Evolutionary conservation across 2,329 filamentous ascomycete species (phyloP), one percentile per base, ranked within the genome.

Genomic region (Alternaria hordeiaustralica): DNA sequence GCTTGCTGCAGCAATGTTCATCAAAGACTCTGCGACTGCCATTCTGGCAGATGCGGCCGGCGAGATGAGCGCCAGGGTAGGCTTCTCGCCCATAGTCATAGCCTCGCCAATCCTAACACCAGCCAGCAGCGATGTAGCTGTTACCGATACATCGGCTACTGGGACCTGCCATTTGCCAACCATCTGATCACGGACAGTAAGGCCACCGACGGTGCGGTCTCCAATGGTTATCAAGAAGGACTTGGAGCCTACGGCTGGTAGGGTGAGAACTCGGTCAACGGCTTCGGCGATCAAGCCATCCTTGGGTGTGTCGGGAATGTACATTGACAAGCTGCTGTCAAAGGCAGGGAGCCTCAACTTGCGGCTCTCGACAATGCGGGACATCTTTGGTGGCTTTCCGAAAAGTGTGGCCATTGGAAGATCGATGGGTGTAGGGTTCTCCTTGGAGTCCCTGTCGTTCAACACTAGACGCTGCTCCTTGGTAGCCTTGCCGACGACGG

Each of bases 41-140:
- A 99, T 99, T 56, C 94, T 89, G 15, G 96, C 94, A 20, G 96
- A 98, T 21, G 96, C 93, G 46, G 90, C 92, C 4, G 95, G 88
- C 5, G 92, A 95, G 63, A 99, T 97, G 21, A 99, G 86, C 6
- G 96, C 96, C 58, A 99, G 83, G 0, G 90, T 91, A 45, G 94
- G 93, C 81, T 92, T 96, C 82, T 97, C 95, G 33, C 96, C 96
- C 91, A 97, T 96, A 2, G 94, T 91, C 93, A 98, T 97, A n/a
- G 94, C 94, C 80, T 98, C 96, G 70, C 96, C 96, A 26, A 90
- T 92, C 74, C 87, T 90, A 51, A 91, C 86, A 63, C 90, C 92
- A 15, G 86, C 83, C 50, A 89, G 87, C 71, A 97, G 89, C 3
- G 93, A 91, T 0, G 93, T 95, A 0, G 92, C 89, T 21, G 95